Evolutionary conservation across 2,329 filamentous ascomycete genomes (phyloP).

Genomic region (Leptosphaerulina australis): DNA sequence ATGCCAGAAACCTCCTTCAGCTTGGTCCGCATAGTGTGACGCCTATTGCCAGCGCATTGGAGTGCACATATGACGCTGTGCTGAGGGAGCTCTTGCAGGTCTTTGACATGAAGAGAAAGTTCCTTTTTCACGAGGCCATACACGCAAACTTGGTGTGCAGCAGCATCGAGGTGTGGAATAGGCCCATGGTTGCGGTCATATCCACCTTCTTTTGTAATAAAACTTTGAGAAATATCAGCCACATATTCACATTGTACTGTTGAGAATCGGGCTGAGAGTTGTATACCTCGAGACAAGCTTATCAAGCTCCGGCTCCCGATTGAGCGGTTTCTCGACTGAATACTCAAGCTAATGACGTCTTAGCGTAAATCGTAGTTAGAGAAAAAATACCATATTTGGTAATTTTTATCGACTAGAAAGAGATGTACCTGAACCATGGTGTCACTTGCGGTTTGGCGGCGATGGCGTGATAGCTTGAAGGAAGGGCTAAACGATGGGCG

Average conservation of each 20-base stretch:
- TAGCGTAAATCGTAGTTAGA: slow-evolving; percentile 1
- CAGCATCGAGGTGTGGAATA: slow-evolving; percentile 56
- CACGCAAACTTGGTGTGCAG: slow-evolving; percentile 53
- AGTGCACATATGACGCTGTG: slow-evolving; percentile 63
- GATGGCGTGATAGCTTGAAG: slow-evolving; percentile 37
- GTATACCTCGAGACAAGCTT: slow-evolving; percentile 53
- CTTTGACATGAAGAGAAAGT: slow-evolving; percentile 54
- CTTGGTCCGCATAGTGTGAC: slow-evolving; percentile 65
- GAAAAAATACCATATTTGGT: slow-evolving; percentile 28
- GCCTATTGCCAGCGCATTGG: slow-evolving; percentile 66
- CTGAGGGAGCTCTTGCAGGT: slow-evolving; percentile 59
- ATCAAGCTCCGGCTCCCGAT: slow-evolving; percentile 55
- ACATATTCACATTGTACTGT: not conserved
- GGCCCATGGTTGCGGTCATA: slow-evolving; percentile 65
- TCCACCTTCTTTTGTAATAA: slow-evolving; percentile 56
- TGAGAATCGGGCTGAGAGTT: not conserved
- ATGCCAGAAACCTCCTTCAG: slow-evolving; percentile 65
- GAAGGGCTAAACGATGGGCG: slow-evolving; percentile 26
- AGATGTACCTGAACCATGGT: slow-evolving; percentile 37
- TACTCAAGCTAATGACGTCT: slow-evolving; percentile 47
- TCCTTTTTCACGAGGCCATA: slow-evolving; percentile 56
- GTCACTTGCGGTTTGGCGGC: slow-evolving; percentile 30
- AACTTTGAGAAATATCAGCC: slow-evolving; percentile 40
- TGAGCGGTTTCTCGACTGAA: slow-evolving; percentile 54
- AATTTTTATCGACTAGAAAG: slow-evolving; percentile 16